Evolutionary conservation across 2,329 filamentous ascomycete genomes (phyloP), one percentile per base, ranked within the genome.

Genomic region (Trichoderma sp.): DNA sequence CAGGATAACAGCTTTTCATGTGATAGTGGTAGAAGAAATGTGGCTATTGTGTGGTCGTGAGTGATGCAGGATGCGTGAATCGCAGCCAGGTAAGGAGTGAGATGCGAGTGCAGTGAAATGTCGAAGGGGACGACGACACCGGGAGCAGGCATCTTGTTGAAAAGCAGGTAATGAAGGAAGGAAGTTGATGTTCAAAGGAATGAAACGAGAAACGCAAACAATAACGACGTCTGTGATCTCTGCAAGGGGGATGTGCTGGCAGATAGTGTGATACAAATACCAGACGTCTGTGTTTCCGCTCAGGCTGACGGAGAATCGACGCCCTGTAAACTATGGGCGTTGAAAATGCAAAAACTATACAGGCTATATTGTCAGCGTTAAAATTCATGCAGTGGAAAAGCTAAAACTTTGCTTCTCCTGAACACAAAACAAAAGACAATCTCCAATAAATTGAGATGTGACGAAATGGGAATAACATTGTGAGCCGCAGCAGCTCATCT

Each of bases 11-110:
- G 85, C 76, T 87, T 88, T 47, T 85, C 82, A 76, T 88, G 83
- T 62, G 84, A 84, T 39, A 91, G 80, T 0, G 89, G 89, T n/a
- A 88, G 87, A 15, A 89, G 81, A 77, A 91, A 91, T 5, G 84
- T 87, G 30, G 87, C 87, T 43, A 88, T 83, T 73, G 85, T 86
- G 76, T 84, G 82, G 79, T 89, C 88, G 72, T 85, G 81, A 5
- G 85, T 86, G 77, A 91, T 89, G 80, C 88, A 90, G 15, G 85
- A 83, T 72, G 84, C 86, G 74, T 91, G 89, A 28, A 91, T 83
- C 61, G 84, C 83, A 43, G 88, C 88, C 21, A 91, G 83, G 76
- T 88, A 87, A 18, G 86, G 84, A 28, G 89, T 82, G 26, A 90
- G 83, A 76, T 87, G 84, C 32, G 80, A 76, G 75, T 91, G 86